Conservation (phyloP, 345 rosid species). For the Eucalyptus dawsonii region DNA sequence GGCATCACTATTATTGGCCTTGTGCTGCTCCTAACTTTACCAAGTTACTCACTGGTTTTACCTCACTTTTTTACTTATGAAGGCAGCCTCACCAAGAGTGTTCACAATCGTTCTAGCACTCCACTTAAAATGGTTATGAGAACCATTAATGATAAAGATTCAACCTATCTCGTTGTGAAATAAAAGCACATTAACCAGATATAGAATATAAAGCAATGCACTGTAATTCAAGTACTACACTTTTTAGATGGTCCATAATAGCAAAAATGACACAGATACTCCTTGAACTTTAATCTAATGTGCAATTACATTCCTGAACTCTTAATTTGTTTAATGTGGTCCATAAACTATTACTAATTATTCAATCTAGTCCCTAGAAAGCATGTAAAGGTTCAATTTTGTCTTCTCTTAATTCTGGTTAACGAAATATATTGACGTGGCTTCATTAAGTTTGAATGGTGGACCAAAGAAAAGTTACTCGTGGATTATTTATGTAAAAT, state of each 20-base stretch:
- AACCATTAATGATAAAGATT: too few species aligned
- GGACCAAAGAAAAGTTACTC: accelerated
- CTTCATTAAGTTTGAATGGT: not conserved
- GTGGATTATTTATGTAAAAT: not conserved
- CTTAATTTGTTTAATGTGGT: accelerated
- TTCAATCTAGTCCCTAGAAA: accelerated
- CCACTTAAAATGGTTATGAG: accelerated
- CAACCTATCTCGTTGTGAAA: too few species aligned
- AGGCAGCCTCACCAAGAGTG: too few species aligned
- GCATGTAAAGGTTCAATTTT: not conserved
- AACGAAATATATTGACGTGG: too few species aligned
- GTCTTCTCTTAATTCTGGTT: accelerated
- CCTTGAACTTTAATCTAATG: accelerated
- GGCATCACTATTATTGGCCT: not conserved
- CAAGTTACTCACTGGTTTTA: accelerated
- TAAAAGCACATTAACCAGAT: accelerated
- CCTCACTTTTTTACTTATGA: not conserved
- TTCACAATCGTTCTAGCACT: too few species aligned
- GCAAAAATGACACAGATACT: accelerated
- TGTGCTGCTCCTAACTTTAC: not conserved
- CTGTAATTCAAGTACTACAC: accelerated
- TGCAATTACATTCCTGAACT: accelerated
- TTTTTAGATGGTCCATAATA: too few species aligned
- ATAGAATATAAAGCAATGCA: too few species aligned
- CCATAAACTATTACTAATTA: accelerated